phyloP scores from a whole-genome alignment of 208 protist genomes.

The Strigomonas culicis region DNA sequence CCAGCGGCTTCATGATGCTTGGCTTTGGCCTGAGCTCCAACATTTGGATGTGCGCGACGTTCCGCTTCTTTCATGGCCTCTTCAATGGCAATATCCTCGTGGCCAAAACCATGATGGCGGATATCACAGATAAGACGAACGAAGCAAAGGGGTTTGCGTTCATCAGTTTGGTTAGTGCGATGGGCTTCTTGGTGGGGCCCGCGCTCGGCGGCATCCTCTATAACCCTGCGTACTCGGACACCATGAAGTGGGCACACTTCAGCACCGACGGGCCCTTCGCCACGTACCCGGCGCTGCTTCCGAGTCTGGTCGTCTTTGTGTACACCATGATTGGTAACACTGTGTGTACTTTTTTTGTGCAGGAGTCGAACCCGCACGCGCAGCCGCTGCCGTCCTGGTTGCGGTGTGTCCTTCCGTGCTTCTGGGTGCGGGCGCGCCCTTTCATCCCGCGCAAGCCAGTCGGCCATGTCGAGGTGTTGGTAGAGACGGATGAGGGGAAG shows the following conservation, averaged over 20 bases:
- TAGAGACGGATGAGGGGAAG: background rate
- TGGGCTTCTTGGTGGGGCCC: constrained; percentile 58
- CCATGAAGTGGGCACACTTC: constrained; percentile 26
- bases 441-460: background rate
- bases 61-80: constrained; percentile 69
- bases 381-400: constrained; percentile 30
- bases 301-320: constrained; percentile 29
- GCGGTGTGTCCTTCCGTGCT: constrained; percentile 19
- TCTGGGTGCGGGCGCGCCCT: background rate
- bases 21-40: constrained; percentile 59
- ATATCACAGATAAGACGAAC: constrained; percentile 71
- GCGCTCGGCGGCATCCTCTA: constrained; percentile 63
- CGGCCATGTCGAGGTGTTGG: background rate
- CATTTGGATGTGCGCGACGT: constrained; percentile 40
- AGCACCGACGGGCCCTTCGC: constrained; percentile 17
- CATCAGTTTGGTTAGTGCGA: constrained; percentile 89
- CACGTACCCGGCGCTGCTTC: constrained; percentile 46
- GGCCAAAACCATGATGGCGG: constrained; percentile 71
- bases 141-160: constrained; percentile 92
- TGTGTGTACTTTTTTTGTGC: constrained; percentile 52
- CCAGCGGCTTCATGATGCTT: constrained; percentile 43
- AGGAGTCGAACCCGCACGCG: constrained; percentile 56
- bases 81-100: constrained; percentile 78
- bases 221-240: constrained; percentile 35
- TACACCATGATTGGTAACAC: constrained; percentile 41